A percentile compares a stretch with the other conserved stretches of the same genome.
Conservation (phyloP, 2,329 filamentous ascomycete species). For the Aspergillaceae sp. region DNA sequence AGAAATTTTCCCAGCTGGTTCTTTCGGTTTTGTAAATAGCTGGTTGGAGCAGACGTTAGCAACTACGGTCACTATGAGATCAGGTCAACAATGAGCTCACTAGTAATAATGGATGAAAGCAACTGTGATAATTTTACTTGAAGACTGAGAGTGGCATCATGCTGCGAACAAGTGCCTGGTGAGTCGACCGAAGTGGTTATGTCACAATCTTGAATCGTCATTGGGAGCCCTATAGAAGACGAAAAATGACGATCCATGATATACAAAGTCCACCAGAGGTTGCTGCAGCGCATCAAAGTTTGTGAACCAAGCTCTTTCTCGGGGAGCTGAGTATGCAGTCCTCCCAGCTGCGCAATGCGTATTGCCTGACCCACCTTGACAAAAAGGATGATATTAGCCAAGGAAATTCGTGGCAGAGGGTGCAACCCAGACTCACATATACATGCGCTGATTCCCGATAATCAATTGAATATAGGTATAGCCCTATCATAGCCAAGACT, state of each 20-base stretch:
- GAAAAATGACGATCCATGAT: slow-evolving; percentile 36
- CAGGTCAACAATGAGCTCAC: slow-evolving; percentile 14
- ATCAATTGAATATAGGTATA: slow-evolving; percentile 34
- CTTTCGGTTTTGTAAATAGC: slow-evolving; percentile 31
- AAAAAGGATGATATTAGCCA: neutral
- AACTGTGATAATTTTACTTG: slow-evolving; percentile 31
- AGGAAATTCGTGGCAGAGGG: neutral
- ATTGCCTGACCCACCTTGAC: slow-evolving; percentile 33
- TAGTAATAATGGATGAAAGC: slow-evolving; percentile 27
- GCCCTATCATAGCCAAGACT: slow-evolving; percentile 27
- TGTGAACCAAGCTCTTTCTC: slow-evolving; percentile 26
- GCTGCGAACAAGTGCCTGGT: slow-evolving; percentile 15
- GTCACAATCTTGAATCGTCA: slow-evolving; percentile 30
- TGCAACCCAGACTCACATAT: slow-evolving; percentile 14
- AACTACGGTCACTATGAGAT: neutral
- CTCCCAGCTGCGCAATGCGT: slow-evolving; percentile 35
- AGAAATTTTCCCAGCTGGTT: slow-evolving; percentile 28
- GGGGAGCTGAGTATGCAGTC: slow-evolving; percentile 34
- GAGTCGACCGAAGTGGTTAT: slow-evolving; percentile 27
- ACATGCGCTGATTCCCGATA: slow-evolving; percentile 28
- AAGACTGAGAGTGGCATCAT: slow-evolving; percentile 24
- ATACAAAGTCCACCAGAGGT: slow-evolving; percentile 37
- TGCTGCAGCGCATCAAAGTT: slow-evolving; percentile 25
- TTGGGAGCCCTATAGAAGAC: slow-evolving; percentile 31
- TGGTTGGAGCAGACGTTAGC: slow-evolving; percentile 4